Base-by-base conservation (phyloP, 2,329 filamentous ascomycete genomes). In the Fusarium continuum region DNA sequence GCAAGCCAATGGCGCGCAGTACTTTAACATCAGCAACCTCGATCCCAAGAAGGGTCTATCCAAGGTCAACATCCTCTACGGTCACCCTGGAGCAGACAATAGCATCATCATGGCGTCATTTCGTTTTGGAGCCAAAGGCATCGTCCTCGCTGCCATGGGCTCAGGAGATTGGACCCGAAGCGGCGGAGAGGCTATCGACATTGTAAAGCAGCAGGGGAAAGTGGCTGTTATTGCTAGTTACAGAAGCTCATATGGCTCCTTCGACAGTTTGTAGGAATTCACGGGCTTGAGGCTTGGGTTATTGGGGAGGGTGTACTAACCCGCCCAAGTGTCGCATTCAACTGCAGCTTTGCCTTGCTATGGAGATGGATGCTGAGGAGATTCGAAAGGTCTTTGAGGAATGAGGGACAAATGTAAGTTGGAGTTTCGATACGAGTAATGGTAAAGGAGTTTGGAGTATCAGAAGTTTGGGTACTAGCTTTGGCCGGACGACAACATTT, bases 101-200 rank as follows among this genome's bases (percentile, higher is more conserved):
- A n/a, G n/a, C n/a, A n/a, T 85, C 1, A 77, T 83, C 26, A 70
- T 75, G n/a, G 76, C 78, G 0, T 79, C 82, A 1, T 75, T 82
- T 8, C 72, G 0, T 74, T 69, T n/a, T 6, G 83, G 82, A 3
- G 83, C 83, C 0, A 71, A 81, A 48, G 84, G 83, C 0, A 74
- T 87, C 5, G 81, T 87, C 2, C 79, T 81, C n/a, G 83, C 82
- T 0, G 83, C 82, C 13, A 77, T 82, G 29, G 84, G 83, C 2
- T 81, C 81, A 3, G 84, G 83, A 4, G 78, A 79, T 0, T 78
- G 82, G 72, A 77, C 75, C 1, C 67, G 67, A 0, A 62, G 64
- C 2, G 79, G 77, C 5, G 57, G 61, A 4, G 48, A 68, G 8
- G 78, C 75, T 4, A 75, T 83, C 2, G 70, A 78, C 28, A 69